phyloP scores from a whole-genome alignment of 1,284 basidiomycete species.

The Pseudozyma hubeiensis region DNA sequence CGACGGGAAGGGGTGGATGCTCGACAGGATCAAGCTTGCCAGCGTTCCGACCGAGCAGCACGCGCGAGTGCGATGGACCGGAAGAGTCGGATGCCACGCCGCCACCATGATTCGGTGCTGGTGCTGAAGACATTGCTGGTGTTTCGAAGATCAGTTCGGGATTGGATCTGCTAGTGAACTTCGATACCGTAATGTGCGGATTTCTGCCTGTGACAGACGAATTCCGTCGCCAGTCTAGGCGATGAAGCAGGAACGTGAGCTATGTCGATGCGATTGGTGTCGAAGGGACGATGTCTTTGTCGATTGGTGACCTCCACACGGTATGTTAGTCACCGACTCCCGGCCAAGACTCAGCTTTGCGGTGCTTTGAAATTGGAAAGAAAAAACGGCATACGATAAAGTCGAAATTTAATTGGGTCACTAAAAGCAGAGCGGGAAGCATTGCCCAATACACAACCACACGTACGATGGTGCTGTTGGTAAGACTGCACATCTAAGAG shows the following conservation, averaged over 20 bases:
- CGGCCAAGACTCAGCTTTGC: background rate
- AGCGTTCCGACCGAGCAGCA: slow-evolving; percentile 33
- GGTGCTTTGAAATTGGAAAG: no score
- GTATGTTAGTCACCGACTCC: slow-evolving; percentile 9
- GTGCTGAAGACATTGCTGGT: slow-evolving; percentile 5
- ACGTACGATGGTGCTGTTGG: background rate
- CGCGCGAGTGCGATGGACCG: slow-evolving; percentile 5
- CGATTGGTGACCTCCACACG: slow-evolving; percentile 22
- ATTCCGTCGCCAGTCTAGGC: no score
- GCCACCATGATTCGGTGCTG: slow-evolving; percentile 35
- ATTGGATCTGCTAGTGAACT: background rate
- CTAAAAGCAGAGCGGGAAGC: background rate
- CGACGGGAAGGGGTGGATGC: slow-evolving; percentile 44
- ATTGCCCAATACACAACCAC: background rate
- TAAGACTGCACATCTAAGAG: background rate
- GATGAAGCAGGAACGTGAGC: background rate
- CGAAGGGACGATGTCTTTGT: background rate
- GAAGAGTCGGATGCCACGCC: slow-evolving; percentile 15
- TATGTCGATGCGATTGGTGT: background rate
- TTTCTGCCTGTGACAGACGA: no score
- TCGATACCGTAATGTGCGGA: no score
- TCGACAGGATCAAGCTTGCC: slow-evolving; percentile 32
- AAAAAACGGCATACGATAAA: slow-evolving; percentile 8
- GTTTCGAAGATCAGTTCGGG: background rate
- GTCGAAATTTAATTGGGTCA: slow-evolving; percentile 1